These are phyloP conservation scores for Bruguiera parviflora DNA, from an alignment of 345 rosid species.

Conservation along the genomic window DNA sequence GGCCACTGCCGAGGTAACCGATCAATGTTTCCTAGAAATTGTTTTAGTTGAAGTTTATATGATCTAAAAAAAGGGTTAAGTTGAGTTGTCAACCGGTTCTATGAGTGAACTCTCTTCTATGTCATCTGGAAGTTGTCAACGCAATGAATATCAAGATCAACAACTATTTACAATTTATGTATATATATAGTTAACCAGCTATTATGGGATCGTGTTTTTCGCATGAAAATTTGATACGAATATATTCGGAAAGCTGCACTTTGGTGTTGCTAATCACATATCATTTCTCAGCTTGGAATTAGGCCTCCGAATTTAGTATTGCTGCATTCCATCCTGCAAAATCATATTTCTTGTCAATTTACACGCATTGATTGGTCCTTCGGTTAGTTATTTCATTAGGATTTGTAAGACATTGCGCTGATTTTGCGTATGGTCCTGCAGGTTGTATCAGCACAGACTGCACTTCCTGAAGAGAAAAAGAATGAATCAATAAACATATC, in stretches of 20 bases:
- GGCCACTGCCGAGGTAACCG: constrained; percentile 63
- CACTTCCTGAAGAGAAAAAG: constrained; percentile 37
- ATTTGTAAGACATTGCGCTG: neutral
- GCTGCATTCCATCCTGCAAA: too few species aligned
- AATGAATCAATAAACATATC: constrained; percentile 27
- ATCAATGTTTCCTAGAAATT: neutral
- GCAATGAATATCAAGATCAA: too few species aligned
- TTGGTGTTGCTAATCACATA: too few species aligned
- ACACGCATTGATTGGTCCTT: neutral
- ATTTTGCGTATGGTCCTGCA: constrained; percentile 13
- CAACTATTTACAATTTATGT: too few species aligned
- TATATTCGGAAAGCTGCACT: too few species aligned
- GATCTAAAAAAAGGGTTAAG: neutral
- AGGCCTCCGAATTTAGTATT: too few species aligned
- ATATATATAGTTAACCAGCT: too few species aligned
- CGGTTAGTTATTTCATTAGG: neutral
- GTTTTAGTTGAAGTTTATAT: neutral
- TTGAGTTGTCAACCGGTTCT: neutral
- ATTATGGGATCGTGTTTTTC: too few species aligned
- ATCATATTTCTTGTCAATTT: too few species aligned
- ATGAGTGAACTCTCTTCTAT: neutral
- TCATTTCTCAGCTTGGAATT: too few species aligned
- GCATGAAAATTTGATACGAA: too few species aligned
- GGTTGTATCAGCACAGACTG: constrained; percentile 50
- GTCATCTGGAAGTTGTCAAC: neutral